Evolutionary conservation across 345 rosid species (phyloP).

Genomic region (Acer saccharum): DNA sequence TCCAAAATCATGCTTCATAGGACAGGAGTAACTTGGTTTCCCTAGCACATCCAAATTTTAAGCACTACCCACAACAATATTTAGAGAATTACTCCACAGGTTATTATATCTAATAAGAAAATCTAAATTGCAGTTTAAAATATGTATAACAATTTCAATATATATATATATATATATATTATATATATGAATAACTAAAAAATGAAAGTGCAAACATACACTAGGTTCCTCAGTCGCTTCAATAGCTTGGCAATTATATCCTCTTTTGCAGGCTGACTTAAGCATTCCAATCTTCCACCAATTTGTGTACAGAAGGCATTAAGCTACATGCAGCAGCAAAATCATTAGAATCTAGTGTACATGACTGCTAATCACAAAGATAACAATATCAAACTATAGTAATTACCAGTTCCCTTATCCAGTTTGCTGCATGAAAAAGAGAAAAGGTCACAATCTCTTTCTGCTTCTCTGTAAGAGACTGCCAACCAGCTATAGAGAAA

Average conservation of each 20-base stretch:
- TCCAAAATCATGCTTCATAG: no score
- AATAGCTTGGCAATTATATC: constrained; percentile 62
- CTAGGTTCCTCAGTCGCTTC: constrained; percentile 73
- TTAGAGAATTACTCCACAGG: no score
- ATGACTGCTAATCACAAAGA: constrained; percentile 10
- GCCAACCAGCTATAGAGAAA: constrained; percentile 55
- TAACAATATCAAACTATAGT: constrained; percentile 19
- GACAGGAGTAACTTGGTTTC: no score
- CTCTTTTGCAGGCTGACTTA: constrained; percentile 60
- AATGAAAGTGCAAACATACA: constrained; percentile 48
- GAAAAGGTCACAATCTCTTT: constrained; percentile 60
- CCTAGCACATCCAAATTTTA: no score
- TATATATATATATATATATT: no score
- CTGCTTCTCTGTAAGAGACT: constrained; percentile 64
- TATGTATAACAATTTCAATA: no score
- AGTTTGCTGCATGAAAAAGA: constrained; percentile 72
- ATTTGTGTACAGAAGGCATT: constrained; percentile 83
- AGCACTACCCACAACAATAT: no score
- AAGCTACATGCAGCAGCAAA: constrained; percentile 48
- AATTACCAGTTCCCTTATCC: constrained; percentile 82
- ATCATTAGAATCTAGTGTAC: constrained; percentile 19
- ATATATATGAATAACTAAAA: not conserved
- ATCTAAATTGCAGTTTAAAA: no score
- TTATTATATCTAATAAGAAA: no score
- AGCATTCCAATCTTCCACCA: constrained; percentile 49